Base-by-base conservation (phyloP, 2,329 filamentous ascomycete species). In the Colletotrichum neosansevieriae region DNA sequence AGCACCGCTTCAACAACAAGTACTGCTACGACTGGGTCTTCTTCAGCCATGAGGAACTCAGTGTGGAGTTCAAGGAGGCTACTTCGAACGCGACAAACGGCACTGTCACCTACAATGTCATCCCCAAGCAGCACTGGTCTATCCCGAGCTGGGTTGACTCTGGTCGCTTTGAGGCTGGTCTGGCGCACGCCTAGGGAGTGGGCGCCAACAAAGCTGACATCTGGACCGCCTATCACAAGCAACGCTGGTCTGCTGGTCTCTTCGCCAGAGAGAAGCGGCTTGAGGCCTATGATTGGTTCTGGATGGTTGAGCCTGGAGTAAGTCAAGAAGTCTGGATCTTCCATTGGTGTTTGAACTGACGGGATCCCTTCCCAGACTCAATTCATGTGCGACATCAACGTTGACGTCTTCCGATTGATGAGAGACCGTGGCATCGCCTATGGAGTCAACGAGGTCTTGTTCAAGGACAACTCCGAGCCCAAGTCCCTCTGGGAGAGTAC, bases 11-110 rank as follows among this genome's bases (percentile, higher is more conserved):
- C 90, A 97, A 97, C 76, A 81, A 83, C 75, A 93, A 93, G 71
- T 92, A 94, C 82, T 91, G 92, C 74, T 97, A 97, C 75, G 92
- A 94, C 50, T 97, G 93, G 91, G 91, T 92, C 47, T 95, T 97
- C 81, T 93, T 96, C 85, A 96, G 94, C 79, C 89, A 94, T 74
- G 87, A 91, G 59, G 89, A 90, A 4, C 94, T 97, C 76, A 90
- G 89, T 4, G 88, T 92, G 9, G 88, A 92, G 67, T 97, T 97
- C 83, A 94, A 92, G 76, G 81, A 82, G 40, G 82, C 83, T 66
- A 93, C 92, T 0, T 84, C 85, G 58, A 91, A 89, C 53, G 86
- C 88, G 42, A 95, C 93, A 2, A 88, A 88, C 63, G 92, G 92
- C 2, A 86, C 89, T 72, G 91, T 91, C 73, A 84, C 86, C 72